Base-by-base conservation (phyloP, 2,329 filamentous ascomycete species). In the Trichophyton rubrum region DNA sequence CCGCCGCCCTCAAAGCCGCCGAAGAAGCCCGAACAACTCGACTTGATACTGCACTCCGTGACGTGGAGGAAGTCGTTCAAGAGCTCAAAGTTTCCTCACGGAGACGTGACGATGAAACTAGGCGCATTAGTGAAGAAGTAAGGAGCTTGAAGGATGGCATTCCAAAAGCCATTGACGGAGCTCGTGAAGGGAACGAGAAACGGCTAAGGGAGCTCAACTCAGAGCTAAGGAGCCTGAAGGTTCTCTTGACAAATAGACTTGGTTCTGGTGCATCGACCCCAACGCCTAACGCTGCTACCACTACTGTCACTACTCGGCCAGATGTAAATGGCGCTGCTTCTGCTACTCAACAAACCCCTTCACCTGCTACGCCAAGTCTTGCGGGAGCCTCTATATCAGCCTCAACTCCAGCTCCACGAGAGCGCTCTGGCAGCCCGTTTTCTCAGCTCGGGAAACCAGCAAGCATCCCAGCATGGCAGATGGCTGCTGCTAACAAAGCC, bases 181-280 rank as follows among this genome's bases (percentile, higher is more conserved):
- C 96, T 70, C 92, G 92, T 75, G 88, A 92, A 63, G 80, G 84
- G 59, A 89, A 88, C 27, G 91, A 97, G 70, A 82, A 79, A 65
- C 82, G 90, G 56, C 77, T 99, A 62, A 87, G 85, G 73, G 93
- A 97, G 68, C 83, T 99, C 66, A 88, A 89, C 66, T 82, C 80
- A 5, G 93, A 99, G 74, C 80, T 99, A 68, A 90, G 88, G 78
- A 96, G 91, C 71, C 78, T 99, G 68, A 97, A 96, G 81, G 88
- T 89, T 1, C 79, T 99, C 59, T 84, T 99, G 58, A 79, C 79
- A 38, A 87, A 85, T 71, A 76, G 84, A 49, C 79, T 86, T 51
- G 75, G 77, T 64, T 71, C 68, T 61, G 65, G n/a, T 24, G 43
- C 57, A 33, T 15, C 57, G 17, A 58, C 56, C 62, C 66, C 33